Evolutionary conservation across 139 green algal species (phyloP).

Genomic region (Yamagishiella unicocca): DNA sequence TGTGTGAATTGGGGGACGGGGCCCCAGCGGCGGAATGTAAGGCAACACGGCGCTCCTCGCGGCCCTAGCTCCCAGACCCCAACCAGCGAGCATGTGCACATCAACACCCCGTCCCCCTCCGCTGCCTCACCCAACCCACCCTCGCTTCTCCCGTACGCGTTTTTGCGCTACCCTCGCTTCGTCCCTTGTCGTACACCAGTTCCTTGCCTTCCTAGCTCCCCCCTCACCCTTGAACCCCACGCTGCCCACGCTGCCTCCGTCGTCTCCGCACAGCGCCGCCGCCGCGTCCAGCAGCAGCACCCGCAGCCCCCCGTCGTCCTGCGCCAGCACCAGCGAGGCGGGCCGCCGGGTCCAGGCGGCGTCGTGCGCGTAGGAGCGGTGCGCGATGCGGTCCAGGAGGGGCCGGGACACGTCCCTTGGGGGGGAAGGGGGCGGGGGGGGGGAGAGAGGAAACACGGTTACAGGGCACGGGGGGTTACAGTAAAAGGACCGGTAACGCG

Average conservation of each 20-base stretch:
- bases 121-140: not conserved
- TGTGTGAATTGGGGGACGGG: no score
- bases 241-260: not conserved
- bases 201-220: not conserved
- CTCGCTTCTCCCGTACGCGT: no score
- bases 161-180: no score
- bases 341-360: conserved; percentile 17
- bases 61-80: no score
- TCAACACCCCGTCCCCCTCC: not conserved
- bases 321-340: not conserved
- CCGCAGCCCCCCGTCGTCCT: conserved; percentile 31
- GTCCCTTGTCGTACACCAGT: no score
- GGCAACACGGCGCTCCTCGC: no score
- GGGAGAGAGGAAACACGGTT: not conserved
- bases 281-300: conserved; percentile 21
- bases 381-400: conserved; percentile 20
- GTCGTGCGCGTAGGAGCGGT: conserved; percentile 37
- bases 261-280: conserved; percentile 8
- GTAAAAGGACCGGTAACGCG: not conserved
- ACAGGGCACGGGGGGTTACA: not conserved
- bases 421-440: not conserved
- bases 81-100: no score
- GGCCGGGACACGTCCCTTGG: conserved; percentile 14
- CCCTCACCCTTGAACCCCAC: not conserved
- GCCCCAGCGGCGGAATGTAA: no score